Evolutionary conservation across 192 early-diverging fungal genomes (phyloP).

Genomic region (Spizellomyces sp.): DNA sequence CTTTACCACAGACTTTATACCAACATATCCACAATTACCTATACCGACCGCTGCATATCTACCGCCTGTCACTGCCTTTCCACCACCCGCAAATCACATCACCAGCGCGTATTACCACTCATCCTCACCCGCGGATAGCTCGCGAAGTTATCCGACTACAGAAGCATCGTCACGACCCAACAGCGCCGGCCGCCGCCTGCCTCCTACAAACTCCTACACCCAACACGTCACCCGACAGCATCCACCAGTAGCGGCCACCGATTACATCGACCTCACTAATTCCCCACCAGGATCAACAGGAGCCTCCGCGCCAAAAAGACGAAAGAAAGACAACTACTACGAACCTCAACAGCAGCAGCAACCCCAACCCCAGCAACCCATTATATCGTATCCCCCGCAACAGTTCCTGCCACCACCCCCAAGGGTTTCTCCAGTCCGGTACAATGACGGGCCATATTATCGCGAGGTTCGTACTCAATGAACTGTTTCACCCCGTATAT

Average conservation of each 20-base stretch:
- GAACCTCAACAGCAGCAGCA: background rate
- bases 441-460: background rate
- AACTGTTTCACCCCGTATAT: background rate
- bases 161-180: background rate
- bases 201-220: background rate
- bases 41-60: background rate
- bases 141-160: slow-evolving; percentile 9
- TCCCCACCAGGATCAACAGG: background rate
- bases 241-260: background rate
- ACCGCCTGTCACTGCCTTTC: background rate
- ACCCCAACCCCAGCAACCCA: background rate
- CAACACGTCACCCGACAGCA: background rate
- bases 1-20: no score
- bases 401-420: background rate
- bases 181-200: slow-evolving; percentile 9
- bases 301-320: slow-evolving; percentile 1
- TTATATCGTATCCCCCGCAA: background rate
- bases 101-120: background rate
- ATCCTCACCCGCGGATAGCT: slow-evolving; percentile 15
- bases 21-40: background rate
- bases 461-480: background rate
- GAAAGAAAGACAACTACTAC: background rate
- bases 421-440: background rate
- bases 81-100: background rate
- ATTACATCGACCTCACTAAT: background rate